These are phyloP conservation scores for Fraxinus pennsylvanica DNA, from an alignment of 257 asterid genomes.

Conservation along the genomic window DNA sequence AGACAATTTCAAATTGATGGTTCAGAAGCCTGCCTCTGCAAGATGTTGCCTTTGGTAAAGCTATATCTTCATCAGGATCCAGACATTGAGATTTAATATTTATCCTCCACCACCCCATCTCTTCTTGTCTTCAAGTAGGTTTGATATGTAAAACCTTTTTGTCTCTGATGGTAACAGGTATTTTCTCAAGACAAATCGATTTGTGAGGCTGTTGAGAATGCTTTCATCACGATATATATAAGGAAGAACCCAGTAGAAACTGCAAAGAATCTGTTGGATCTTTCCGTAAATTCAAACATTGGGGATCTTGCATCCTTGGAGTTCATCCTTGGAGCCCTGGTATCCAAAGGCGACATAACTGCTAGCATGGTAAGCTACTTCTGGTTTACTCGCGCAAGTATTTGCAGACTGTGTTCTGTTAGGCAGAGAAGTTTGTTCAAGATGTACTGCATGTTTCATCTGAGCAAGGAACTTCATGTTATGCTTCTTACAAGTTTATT, in stretches of 20 bases:
- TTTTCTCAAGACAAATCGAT: slow-evolving; percentile 95
- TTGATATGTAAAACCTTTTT: slow-evolving; percentile 17
- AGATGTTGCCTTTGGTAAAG: slow-evolving; percentile 97
- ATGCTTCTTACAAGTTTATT: slow-evolving; percentile 13
- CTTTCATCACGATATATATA: slow-evolving; percentile 79
- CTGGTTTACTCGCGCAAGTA: background rate
- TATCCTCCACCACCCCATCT: slow-evolving; percentile 2
- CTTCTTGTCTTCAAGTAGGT: slow-evolving; percentile 6
- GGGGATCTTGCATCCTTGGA: slow-evolving; percentile 97
- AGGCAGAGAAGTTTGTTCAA: slow-evolving; percentile 6
- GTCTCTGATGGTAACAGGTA: slow-evolving; percentile 50
- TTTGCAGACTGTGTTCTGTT: slow-evolving; percentile 16
- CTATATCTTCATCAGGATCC: slow-evolving; percentile 26
- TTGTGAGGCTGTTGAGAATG: slow-evolving; percentile 96
- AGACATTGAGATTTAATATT: slow-evolving; percentile 5
- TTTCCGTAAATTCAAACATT: slow-evolving; percentile 83
- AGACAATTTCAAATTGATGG: slow-evolving; percentile 92
- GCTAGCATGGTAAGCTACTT: slow-evolving; percentile 63
- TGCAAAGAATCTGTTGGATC: slow-evolving; percentile 85
- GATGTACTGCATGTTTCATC: slow-evolving; percentile 7
- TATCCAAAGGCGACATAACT: slow-evolving; percentile 84
- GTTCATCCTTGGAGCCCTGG: slow-evolving; percentile 74
- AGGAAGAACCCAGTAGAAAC: slow-evolving; percentile 77
- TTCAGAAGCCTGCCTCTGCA: slow-evolving; percentile 88
- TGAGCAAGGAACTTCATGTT: slow-evolving; percentile 7